Conservation (phyloP, 257 asterid genomes). For the Cruciata laevipes region DNA sequence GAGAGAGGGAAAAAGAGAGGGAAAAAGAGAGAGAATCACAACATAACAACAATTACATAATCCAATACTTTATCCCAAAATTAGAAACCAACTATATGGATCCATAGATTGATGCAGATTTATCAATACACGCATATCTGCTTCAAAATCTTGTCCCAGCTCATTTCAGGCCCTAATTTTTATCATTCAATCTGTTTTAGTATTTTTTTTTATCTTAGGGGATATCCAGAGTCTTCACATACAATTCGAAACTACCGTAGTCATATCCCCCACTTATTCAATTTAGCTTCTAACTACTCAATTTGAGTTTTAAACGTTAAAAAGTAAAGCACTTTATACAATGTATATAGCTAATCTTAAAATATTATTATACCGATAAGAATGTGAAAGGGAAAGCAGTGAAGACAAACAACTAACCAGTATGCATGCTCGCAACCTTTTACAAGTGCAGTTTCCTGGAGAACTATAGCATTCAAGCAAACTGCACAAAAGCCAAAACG, state of each 20-base stretch:
- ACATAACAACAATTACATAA: not conserved
- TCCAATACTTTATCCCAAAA: not conserved
- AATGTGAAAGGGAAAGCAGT: not conserved
- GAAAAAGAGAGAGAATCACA: not conserved
- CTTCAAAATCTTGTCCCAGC: not conserved
- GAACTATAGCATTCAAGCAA: conserved; percentile 64
- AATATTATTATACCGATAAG: not conserved
- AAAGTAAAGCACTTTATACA: too few relatives aligned
- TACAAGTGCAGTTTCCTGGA: conserved; percentile 85
- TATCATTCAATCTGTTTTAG: not conserved
- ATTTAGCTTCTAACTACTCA: too few relatives aligned
- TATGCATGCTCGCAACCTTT: conserved; percentile 99
- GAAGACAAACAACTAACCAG: conserved; percentile 62
- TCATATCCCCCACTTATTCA: not conserved
- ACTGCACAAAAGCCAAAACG: conserved; percentile 75
- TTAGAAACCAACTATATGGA: not conserved
- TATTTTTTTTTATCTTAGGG: not conserved
- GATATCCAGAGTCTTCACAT: not conserved
- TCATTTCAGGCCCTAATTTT: too few relatives aligned
- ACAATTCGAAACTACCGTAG: not conserved
- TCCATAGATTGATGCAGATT: not conserved
- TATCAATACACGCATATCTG: not conserved
- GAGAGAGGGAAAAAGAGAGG: not conserved
- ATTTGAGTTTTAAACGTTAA: not conserved
- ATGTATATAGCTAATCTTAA: too few relatives aligned